Conservation (phyloP, 163 green algal genomes). For the Scenedesmus sp. region DNA sequence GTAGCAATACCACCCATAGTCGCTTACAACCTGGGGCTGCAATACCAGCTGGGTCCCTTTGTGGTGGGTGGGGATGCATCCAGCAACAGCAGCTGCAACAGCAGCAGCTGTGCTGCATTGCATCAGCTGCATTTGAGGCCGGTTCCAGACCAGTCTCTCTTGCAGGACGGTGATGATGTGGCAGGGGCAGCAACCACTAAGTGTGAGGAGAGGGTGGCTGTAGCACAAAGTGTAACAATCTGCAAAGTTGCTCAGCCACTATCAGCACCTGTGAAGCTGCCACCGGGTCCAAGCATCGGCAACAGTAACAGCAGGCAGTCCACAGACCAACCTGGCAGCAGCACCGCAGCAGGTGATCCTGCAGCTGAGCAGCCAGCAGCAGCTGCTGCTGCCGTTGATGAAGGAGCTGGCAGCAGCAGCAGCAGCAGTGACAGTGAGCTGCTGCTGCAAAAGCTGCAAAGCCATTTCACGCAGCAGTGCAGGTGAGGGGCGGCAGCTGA, state of each 20-base stretch:
- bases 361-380: slow-evolving; percentile 4
- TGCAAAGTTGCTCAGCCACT: slow-evolving; percentile 43
- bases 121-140: slow-evolving; percentile 23
- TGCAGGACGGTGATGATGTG: not conserved
- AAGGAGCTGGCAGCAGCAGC: not conserved
- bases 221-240: slow-evolving; percentile 34
- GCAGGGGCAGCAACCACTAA: not conserved
- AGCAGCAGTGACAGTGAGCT: slow-evolving; percentile 7
- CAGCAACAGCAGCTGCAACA: not conserved
- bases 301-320: slow-evolving; percentile 15
- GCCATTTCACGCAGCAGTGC: slow-evolving; percentile 39
- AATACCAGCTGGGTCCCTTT: slow-evolving; percentile 45
- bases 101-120: not conserved
- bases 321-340: not conserved
- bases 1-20: slow-evolving; percentile 35
- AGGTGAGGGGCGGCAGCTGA: slow-evolving; percentile 13
- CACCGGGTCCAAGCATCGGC: not conserved
- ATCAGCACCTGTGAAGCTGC: not conserved
- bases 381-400: not conserved
- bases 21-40: slow-evolving; percentile 52
- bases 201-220: not conserved
- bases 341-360: not conserved
- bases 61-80: not conserved
- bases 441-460: slow-evolving; percentile 44
- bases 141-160: slow-evolving; percentile 3